phyloP scores from a whole-genome alignment of 495 filamentous ascomycete species.

The Penicillium goetzii region DNA sequence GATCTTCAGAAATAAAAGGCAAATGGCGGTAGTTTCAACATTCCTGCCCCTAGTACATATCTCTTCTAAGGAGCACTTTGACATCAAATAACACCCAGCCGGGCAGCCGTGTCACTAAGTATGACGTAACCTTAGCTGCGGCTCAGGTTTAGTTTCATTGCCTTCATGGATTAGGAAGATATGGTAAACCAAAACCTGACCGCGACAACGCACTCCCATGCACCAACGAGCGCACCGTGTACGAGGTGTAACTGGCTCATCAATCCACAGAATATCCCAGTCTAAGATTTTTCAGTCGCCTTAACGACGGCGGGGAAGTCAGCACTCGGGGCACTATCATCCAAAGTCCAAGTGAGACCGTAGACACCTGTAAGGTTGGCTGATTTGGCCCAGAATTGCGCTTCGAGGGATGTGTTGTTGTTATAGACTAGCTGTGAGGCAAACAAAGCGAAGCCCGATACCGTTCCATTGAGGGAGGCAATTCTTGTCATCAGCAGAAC shows the following conservation, averaged over 20 bases:
- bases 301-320: slow-evolving; percentile 27
- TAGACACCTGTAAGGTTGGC: slow-evolving; percentile 14
- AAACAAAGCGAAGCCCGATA: slow-evolving; percentile 24
- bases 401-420: slow-evolving; percentile 20
- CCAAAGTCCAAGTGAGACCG: slow-evolving; percentile 19
- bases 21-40: no score
- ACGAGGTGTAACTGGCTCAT: not conserved
- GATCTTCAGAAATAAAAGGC: no score
- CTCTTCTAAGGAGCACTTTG: no score
- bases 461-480: slow-evolving; percentile 20
- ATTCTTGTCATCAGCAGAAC: slow-evolving; percentile 14
- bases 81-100: no score
- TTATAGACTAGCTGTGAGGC: slow-evolving; percentile 26
- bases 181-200: no score
- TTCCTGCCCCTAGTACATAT: no score
- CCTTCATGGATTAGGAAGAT: no score
- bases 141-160: no score
- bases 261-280: not conserved
- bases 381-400: slow-evolving; percentile 24
- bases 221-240: not conserved
- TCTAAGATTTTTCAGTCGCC: slow-evolving; percentile 18
- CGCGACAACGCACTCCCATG: no score
- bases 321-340: slow-evolving; percentile 14
- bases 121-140: no score
- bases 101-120: no score